These are phyloP conservation scores for Deuterostichococcus epilithicus DNA, from an alignment of 139 green algal species.

Conservation along the genomic window DNA sequence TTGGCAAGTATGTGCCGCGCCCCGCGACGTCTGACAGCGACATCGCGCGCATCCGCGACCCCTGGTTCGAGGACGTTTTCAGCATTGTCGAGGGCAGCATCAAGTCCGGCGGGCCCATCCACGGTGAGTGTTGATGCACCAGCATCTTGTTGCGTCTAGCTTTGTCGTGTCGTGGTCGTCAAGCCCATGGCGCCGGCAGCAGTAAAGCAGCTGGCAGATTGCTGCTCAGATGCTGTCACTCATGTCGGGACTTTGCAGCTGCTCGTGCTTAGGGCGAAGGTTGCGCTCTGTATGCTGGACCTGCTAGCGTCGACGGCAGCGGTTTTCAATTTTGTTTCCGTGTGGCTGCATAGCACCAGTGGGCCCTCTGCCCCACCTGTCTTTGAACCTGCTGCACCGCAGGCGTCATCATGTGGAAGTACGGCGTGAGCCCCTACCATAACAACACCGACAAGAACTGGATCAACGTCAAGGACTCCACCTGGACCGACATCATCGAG, in stretches of 20 bases:
- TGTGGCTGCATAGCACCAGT: too few relatives aligned
- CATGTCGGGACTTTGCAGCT: too few relatives aligned
- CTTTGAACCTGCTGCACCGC: too few relatives aligned
- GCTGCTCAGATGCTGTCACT: too few relatives aligned
- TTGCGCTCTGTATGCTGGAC: too few relatives aligned
- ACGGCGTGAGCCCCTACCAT: background rate
- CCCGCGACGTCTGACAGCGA: background rate
- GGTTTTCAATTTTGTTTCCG: too few relatives aligned
- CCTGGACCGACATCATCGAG: conserved; percentile 1
- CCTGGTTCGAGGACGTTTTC: background rate
- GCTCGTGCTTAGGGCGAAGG: too few relatives aligned
- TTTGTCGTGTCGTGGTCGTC: too few relatives aligned
- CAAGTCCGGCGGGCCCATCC: background rate
- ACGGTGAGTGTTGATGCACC: background rate
- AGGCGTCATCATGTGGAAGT: background rate
- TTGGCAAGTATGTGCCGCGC: background rate
- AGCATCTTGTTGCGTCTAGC: background rate
- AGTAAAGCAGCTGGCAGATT: too few relatives aligned
- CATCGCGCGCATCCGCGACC: background rate
- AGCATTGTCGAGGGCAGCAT: background rate
- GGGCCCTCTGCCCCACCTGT: too few relatives aligned
- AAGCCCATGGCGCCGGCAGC: too few relatives aligned
- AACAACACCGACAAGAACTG: conserved; percentile 1
- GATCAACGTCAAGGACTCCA: background rate
- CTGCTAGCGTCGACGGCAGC: too few relatives aligned